phyloP scores from a whole-genome alignment of 768 basidiomycete genomes.

The Crassisporium funariophilum region DNA sequence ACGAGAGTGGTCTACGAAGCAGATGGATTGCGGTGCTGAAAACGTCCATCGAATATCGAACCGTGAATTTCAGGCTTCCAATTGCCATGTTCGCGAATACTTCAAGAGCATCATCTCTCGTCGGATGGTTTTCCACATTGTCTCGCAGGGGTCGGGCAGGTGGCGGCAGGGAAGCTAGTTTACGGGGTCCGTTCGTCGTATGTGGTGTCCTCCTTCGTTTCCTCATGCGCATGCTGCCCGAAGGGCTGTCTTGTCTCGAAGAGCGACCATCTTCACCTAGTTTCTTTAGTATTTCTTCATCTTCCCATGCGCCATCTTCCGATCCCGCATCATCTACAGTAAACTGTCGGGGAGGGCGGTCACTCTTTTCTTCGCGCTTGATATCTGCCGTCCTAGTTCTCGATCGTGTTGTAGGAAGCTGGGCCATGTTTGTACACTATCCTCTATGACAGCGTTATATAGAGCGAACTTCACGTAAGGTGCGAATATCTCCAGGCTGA shows the following conservation, averaged over 20 bases:
- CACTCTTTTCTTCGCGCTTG: neutral
- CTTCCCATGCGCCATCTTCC: constrained; percentile 35
- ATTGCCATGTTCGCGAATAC: constrained; percentile 31
- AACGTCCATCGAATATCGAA: constrained; percentile 50
- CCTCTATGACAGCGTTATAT: no score
- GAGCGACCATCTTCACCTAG: no score
- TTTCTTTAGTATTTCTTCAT: constrained; percentile 15
- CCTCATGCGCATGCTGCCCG: constrained; percentile 5
- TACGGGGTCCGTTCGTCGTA: constrained; percentile 5
- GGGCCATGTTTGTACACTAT: constrained; percentile 12
- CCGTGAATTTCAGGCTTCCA: constrained; percentile 30
- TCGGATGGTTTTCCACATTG: neutral
- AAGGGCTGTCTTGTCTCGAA: constrained; percentile 3
- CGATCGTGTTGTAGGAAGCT: constrained; percentile 11
- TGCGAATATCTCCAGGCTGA: no score
- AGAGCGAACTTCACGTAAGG: no score
- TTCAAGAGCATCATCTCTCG: constrained; percentile 16
- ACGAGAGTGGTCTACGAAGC: constrained; percentile 56
- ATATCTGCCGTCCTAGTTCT: constrained; percentile 1
- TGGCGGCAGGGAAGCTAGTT: constrained; percentile 3
- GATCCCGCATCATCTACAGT: constrained; percentile 1
- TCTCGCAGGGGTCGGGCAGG: constrained; percentile 4
- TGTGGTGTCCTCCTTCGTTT: constrained; percentile 27
- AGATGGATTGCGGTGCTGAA: constrained; percentile 46
- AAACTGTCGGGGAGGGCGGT: neutral